phyloP scores from a whole-genome alignment of 129 eudicot species.

The Helianthus tuberosus region DNA sequence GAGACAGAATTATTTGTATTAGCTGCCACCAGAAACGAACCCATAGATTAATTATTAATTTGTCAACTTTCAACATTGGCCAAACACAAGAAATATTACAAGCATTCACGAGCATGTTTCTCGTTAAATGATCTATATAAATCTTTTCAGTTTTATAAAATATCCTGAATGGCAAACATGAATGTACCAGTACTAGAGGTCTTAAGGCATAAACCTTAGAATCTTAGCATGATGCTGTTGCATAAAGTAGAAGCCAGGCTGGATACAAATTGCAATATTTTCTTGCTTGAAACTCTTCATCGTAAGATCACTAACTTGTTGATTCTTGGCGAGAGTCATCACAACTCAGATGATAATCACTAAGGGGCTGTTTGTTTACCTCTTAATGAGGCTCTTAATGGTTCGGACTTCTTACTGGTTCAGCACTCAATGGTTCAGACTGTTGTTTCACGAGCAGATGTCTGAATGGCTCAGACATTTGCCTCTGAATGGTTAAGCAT shows the following conservation, averaged over 20 bases:
- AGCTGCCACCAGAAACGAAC: conserved; percentile 41
- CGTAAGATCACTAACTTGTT: too few relatives aligned
- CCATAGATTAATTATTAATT: not conserved
- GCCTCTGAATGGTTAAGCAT: too few relatives aligned
- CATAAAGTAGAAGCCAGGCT: not conserved
- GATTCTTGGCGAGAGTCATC: too few relatives aligned
- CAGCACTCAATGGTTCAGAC: too few relatives aligned
- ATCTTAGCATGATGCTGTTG: not conserved
- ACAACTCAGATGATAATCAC: too few relatives aligned
- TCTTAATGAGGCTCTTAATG: too few relatives aligned
- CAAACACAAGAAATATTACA: conserved; percentile 5
- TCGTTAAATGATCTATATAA: not conserved
- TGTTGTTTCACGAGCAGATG: too few relatives aligned
- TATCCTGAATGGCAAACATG: not conserved
- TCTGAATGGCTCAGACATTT: too few relatives aligned
- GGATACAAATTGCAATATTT: not conserved
- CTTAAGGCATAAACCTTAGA: too few relatives aligned
- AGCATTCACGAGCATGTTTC: not conserved
- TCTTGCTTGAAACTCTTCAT: not conserved
- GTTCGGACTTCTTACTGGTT: too few relatives aligned
- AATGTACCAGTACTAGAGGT: not conserved
- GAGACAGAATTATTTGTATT: conserved; percentile 37
- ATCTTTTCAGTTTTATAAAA: not conserved
- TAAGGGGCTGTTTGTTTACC: too few relatives aligned
- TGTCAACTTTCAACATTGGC: not conserved